These are phyloP conservation scores for Russula earlei DNA, from an alignment of 768 basidiomycete genomes.

Conservation along the genomic window DNA sequence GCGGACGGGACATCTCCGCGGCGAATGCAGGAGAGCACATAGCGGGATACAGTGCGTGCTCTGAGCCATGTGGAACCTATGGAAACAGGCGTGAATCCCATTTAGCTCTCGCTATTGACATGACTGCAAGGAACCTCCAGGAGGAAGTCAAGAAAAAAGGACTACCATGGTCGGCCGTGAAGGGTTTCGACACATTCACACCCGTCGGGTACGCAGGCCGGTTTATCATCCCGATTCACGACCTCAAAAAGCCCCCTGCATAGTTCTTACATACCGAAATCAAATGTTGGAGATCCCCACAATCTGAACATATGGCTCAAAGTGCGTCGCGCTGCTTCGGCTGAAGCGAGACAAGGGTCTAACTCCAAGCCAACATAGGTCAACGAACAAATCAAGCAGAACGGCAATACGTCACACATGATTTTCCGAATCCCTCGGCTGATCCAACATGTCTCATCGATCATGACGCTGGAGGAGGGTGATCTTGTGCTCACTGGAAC, in stretches of 20 bases:
- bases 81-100: neutral
- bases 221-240: neutral
- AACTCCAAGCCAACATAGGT: conserved; percentile 38
- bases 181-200: conserved; percentile 96
- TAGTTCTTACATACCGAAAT: conserved; percentile 77
- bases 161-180: conserved; percentile 94
- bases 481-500: conserved; percentile 91
- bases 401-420: conserved; percentile 83
- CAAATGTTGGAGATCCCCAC: conserved; percentile 57
- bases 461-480: conserved; percentile 97
- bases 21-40: conserved; percentile 66
- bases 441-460: conserved; percentile 85
- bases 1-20: conserved; percentile 72
- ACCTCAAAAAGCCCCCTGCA: neutral
- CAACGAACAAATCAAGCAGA: conserved; percentile 75
- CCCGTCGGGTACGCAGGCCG: conserved; percentile 61
- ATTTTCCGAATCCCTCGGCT: conserved; percentile 84
- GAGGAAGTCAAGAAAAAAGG: conserved; percentile 87
- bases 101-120: conserved; percentile 84
- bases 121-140: conserved; percentile 95
- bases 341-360: neutral
- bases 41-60: conserved; percentile 76
- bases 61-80: neutral
- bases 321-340: conserved; percentile 30
- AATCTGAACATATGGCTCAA: conserved; percentile 69